These are phyloP conservation scores for Trypanosomatidae sp. DNA, from an alignment of 208 protist species.

Conservation along the genomic window DNA sequence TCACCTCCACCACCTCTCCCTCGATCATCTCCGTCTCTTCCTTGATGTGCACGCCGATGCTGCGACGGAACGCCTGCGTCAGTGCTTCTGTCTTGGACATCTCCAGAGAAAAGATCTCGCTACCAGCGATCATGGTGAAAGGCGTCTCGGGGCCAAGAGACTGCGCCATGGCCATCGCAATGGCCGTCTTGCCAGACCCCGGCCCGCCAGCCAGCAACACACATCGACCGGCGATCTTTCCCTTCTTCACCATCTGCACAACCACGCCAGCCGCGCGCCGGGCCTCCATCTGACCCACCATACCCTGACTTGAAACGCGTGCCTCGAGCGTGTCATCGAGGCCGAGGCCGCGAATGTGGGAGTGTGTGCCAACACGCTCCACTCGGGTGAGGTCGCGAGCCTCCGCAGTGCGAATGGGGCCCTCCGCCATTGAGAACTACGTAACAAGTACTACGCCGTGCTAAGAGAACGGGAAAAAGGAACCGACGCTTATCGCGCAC, in stretches of 20 bases:
- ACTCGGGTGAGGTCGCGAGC: conserved; percentile 96
- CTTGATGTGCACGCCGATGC: conserved; percentile 99
- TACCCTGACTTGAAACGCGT: conserved; percentile 93
- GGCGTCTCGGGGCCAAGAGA: conserved; percentile 97
- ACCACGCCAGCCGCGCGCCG: conserved; percentile 90
- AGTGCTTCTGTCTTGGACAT: conserved; percentile 99
- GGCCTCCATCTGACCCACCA: conserved; percentile 98
- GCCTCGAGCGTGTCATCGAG: conserved; percentile 98
- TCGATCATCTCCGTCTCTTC: conserved; percentile 99
- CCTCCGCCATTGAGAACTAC: conserved; percentile 48
- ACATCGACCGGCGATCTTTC: conserved; percentile 99
- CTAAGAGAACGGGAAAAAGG: neutral
- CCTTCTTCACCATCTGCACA: conserved; percentile 98
- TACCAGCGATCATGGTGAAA: conserved; percentile 99
- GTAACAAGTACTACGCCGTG: neutral
- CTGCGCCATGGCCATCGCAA: conserved; percentile 99
- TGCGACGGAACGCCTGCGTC: conserved; percentile 98
- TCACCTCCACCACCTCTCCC: conserved; percentile 99
- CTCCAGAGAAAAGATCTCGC: conserved; percentile 99
- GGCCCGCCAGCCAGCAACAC: conserved; percentile 99
- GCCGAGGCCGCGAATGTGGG: conserved; percentile 99
- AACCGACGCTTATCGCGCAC: neutral
- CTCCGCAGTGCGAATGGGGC: conserved; percentile 88
- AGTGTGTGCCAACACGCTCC: conserved; percentile 99
- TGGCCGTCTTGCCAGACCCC: conserved; percentile 98